phyloP scores from a whole-genome alignment of 768 basidiomycete species.

The Tephrocybe sp. region DNA sequence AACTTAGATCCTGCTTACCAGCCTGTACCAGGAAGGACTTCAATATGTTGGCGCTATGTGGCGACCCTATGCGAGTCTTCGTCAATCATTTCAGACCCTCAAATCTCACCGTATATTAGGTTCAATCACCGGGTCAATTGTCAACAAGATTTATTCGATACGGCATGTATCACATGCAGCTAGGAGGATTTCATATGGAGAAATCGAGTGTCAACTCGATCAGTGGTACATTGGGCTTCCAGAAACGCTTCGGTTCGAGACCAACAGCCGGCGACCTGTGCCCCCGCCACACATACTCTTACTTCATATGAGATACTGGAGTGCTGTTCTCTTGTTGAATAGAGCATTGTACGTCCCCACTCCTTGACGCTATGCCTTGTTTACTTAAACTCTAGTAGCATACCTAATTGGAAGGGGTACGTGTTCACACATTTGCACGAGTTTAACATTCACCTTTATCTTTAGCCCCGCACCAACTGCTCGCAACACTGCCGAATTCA shows the following conservation, averaged over 20 bases:
- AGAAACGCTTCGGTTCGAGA: constrained; percentile 59
- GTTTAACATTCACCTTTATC: constrained; percentile 6
- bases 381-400: constrained; percentile 37
- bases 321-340: constrained; percentile 69
- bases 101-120: constrained; percentile 36
- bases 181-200: constrained; percentile 48
- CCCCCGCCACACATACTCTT: constrained; percentile 68
- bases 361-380: neutral
- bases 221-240: constrained; percentile 76
- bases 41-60: constrained; percentile 56
- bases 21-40: constrained; percentile 46
- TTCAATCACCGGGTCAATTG: constrained; percentile 64
- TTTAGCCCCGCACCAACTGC: constrained; percentile 42
- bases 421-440: constrained; percentile 8
- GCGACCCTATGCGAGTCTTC: constrained; percentile 54
- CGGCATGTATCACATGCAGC: constrained; percentile 44
- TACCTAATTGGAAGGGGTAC: constrained; percentile 74
- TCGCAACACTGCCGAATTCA: constrained; percentile 53
- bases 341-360: constrained; percentile 68
- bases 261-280: constrained; percentile 47
- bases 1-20: constrained; percentile 40
- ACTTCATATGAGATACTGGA: constrained; percentile 77
- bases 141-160: constrained; percentile 71
- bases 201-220: constrained; percentile 66
- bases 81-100: neutral